Evolutionary conservation across 2,329 filamentous ascomycete species (phyloP).

Genomic region (Apiospora hydei): DNA sequence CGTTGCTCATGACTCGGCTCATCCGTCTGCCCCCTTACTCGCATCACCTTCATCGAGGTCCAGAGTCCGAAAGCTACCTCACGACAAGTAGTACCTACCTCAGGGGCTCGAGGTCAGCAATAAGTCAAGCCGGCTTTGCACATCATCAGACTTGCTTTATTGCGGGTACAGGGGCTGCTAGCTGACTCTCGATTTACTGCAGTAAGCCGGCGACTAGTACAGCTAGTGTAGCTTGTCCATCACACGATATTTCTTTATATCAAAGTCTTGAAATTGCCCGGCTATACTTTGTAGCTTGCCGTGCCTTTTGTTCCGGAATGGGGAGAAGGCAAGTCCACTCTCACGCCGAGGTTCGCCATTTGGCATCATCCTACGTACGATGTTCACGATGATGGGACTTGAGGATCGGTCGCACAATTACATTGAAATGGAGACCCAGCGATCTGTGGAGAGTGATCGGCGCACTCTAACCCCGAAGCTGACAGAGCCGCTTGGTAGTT

Average conservation of each 20-base stretch:
- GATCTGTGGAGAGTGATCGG: constrained; percentile 23
- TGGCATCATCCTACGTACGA: neutral
- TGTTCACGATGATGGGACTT: neutral
- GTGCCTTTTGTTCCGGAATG: constrained; percentile 1
- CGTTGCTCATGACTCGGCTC: neutral
- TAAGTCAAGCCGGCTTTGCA: neutral
- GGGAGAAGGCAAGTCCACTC: neutral
- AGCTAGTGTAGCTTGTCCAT: neutral
- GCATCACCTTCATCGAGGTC: neutral
- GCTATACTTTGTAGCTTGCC: neutral
- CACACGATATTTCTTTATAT: neutral
- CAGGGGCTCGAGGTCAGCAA: neutral
- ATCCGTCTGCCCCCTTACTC: neutral
- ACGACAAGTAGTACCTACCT: neutral
- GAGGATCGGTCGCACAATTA: neutral
- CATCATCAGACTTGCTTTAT: neutral
- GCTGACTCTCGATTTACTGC: neutral
- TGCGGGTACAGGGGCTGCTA: neutral
- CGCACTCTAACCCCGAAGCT: constrained; percentile 11
- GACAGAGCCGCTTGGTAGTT: constrained; percentile 7
- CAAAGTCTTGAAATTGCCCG: neutral
- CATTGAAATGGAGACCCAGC: constrained; percentile 15
- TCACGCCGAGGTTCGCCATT: neutral
- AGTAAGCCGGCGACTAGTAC: neutral
- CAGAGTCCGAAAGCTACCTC: neutral